These are phyloP conservation scores for Teunomyces lycoperdinae DNA, from an alignment of 805 yeast genomes.

Conservation along the genomic window DNA sequence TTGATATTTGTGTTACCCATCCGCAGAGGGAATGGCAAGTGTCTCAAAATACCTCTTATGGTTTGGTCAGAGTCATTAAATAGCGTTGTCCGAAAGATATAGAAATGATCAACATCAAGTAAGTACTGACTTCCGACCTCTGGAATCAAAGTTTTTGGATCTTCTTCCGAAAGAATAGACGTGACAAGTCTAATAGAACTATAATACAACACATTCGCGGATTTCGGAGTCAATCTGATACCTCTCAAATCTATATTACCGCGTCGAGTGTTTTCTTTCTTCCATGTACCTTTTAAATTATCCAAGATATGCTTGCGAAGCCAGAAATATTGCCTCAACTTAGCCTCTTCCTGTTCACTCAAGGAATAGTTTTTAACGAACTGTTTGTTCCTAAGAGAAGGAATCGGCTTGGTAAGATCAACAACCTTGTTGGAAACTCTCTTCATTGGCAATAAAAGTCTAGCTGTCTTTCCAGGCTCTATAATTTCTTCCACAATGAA, in stretches of 20 bases:
- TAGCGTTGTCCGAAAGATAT: conserved; percentile 48
- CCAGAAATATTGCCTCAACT: conserved; percentile 75
- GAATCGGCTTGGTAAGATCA: conserved; percentile 54
- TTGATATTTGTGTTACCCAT: conserved; percentile 7
- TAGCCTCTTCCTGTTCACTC: conserved; percentile 53
- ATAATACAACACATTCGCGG: conserved; percentile 54
- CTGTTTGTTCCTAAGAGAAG: conserved; percentile 69
- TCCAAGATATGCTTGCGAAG: conserved; percentile 63
- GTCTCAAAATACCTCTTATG: conserved; percentile 57
- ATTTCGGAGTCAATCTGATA: conserved; percentile 56
- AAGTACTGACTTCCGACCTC: conserved; percentile 27
- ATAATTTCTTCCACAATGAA: conserved; percentile 29
- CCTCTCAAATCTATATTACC: conserved; percentile 70
- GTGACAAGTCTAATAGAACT: conserved; percentile 11
- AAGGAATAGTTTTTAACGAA: conserved; percentile 57
- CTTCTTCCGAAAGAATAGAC: conserved; percentile 11
- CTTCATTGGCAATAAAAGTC: conserved; percentile 70
- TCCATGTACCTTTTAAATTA: conserved; percentile 67
- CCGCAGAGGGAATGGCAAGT: conserved; percentile 45
- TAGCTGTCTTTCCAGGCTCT: conserved; percentile 29
- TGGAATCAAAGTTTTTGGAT: conserved; percentile 7
- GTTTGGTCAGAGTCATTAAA: conserved; percentile 43
- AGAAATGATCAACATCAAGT: conserved; percentile 47
- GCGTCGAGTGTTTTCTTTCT: conserved; percentile 24
- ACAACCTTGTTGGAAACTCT: conserved; percentile 46